Percentiles rank a stretch among this genome's conserved stretches.
These are phyloP conservation scores for Magnolia kwangsiensis DNA, from an alignment of 164 flowering plant species.

Conservation along the genomic window DNA sequence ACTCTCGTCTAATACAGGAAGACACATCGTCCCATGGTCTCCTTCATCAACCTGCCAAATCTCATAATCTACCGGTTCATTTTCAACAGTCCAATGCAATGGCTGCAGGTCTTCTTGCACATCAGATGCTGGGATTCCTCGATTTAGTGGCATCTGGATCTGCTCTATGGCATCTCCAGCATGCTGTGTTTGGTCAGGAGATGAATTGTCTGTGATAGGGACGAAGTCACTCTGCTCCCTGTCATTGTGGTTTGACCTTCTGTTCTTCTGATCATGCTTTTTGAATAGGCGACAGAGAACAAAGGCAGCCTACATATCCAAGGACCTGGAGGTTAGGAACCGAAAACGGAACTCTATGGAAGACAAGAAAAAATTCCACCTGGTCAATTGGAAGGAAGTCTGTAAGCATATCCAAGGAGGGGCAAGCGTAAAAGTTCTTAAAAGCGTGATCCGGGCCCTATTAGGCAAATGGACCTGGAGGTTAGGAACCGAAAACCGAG, in stretches of 20 bases:
- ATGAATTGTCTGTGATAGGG: neutral
- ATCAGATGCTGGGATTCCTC: constrained; percentile 1
- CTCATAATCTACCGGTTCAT: neutral
- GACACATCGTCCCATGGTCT: neutral
- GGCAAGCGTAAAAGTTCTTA: no score
- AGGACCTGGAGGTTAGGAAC: no score
- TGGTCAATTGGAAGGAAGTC: no score
- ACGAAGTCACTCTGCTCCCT: neutral
- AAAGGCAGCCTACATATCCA: neutral
- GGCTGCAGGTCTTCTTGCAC: neutral
- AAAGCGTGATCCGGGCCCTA: no score
- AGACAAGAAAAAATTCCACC: no score
- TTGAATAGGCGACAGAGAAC: neutral
- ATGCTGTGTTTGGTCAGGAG: neutral
- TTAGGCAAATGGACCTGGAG: no score
- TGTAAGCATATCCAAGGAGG: no score
- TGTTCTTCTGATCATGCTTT: neutral
- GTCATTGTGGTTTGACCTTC: neutral
- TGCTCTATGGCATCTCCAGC: neutral
- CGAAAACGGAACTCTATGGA: no score
- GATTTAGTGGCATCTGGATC: neutral
- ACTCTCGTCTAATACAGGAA: neutral
- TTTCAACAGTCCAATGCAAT: neutral
- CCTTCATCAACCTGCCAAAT: neutral
- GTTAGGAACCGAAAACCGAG: no score